Conservation (phyloP, 2,329 filamentous ascomycete genomes). For the Xylaria sp. region DNA sequence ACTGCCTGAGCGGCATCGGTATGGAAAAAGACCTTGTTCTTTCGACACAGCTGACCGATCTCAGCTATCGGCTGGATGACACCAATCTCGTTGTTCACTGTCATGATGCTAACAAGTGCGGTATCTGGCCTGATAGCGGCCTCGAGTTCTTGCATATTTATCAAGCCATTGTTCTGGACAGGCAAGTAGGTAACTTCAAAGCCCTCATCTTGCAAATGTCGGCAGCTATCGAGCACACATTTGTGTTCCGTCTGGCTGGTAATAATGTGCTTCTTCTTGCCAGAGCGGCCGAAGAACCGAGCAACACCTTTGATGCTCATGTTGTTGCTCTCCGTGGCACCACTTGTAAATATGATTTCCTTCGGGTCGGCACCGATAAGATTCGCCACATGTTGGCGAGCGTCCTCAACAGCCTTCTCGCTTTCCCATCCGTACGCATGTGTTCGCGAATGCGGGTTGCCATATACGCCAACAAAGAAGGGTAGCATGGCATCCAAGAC, state of each 20-base stretch:
- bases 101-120: conserved; percentile 94
- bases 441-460: conserved; percentile 96
- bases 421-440: conserved; percentile 99
- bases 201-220: conserved; percentile 95
- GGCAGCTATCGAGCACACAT: conserved; percentile 96
- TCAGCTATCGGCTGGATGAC: conserved; percentile 97
- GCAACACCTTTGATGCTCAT: conserved; percentile 99
- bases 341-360: conserved; percentile 98
- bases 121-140: conserved; percentile 92
- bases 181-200: conserved; percentile 98
- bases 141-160: conserved; percentile 85
- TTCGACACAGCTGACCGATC: conserved; percentile 91
- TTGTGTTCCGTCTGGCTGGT: conserved; percentile 99
- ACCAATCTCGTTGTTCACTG: conserved; percentile 99
- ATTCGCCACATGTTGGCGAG: conserved; percentile 82
- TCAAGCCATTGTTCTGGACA: conserved; percentile 85
- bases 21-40: conserved; percentile 97
- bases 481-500: conserved; percentile 98
- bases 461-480: conserved; percentile 91
- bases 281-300: conserved; percentile 89
- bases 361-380: conserved; percentile 95
- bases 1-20: conserved; percentile 96
- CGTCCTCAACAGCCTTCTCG: conserved; percentile 90
- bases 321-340: conserved; percentile 98
- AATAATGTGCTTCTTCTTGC: conserved; percentile 99